Conservation (phyloP, 1,139 yeast genomes). For the Geotrichum fermentans region DNA sequence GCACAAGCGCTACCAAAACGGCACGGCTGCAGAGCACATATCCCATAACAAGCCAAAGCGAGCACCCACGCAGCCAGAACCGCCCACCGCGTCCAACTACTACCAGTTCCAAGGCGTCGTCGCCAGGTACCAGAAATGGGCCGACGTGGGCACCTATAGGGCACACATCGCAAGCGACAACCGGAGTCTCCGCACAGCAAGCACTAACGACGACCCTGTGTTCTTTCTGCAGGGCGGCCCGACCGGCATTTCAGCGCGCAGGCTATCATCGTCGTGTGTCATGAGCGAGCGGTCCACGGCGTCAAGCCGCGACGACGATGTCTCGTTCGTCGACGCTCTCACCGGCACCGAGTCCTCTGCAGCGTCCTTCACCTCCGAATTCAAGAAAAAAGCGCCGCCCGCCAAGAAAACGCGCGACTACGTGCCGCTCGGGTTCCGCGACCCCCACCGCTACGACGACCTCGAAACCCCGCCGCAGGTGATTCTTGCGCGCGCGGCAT, state of each 20-base stretch:
- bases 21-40: not conserved
- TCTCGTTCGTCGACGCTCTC: not conserved
- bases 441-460: slow-evolving; percentile 15
- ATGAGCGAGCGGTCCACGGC: not conserved
- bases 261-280: not conserved
- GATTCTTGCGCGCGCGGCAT: slow-evolving; percentile 9
- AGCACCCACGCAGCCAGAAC: not conserved
- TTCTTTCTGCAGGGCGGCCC: slow-evolving; percentile 2
- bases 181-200: not conserved
- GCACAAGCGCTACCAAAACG: not conserved
- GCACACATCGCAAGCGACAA: not conserved
- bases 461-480: slow-evolving; percentile 5
- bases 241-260: too few species aligned
- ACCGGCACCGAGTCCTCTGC: not conserved
- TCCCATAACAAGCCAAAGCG: not conserved
- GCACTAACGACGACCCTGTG: not conserved
- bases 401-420: not conserved
- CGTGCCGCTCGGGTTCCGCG: slow-evolving; percentile 9
- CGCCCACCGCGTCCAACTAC: not conserved
- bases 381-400: slow-evolving; percentile 1
- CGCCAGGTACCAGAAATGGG: slow-evolving; percentile 2
- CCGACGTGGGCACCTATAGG: not conserved
- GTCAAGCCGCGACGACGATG: not conserved
- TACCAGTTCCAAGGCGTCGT: not conserved
- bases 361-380: slow-evolving; percentile 2